Evolutionary conservation across 2,329 filamentous ascomycete genomes (phyloP).

Genomic region (Colletotrichum lentis): DNA sequence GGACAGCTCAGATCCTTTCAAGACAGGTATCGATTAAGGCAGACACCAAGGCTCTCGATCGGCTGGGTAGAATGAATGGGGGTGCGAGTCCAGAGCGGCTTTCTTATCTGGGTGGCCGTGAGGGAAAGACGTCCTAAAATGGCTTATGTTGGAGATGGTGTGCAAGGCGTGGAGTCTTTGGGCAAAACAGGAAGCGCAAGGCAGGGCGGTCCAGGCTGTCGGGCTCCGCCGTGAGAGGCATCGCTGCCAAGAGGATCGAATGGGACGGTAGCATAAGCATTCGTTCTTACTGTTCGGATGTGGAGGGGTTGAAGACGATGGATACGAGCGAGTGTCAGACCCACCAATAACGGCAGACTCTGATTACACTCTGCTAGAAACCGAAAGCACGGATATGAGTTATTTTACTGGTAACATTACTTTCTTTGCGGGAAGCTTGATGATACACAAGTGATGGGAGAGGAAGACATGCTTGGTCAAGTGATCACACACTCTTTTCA

Average conservation of each 20-base stretch:
- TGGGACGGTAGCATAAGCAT: background rate
- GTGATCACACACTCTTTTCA: slow-evolving; percentile 33
- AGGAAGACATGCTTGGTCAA: slow-evolving; percentile 26
- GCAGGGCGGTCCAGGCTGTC: background rate
- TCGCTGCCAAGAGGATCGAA: background rate
- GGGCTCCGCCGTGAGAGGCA: background rate
- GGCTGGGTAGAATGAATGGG: slow-evolving; percentile 1
- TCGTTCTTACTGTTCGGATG: background rate
- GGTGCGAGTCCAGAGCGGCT: background rate
- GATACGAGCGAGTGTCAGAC: slow-evolving; percentile 4
- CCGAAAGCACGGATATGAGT: background rate
- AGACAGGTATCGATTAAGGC: slow-evolving; percentile 13
- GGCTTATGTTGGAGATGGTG: slow-evolving; percentile 19
- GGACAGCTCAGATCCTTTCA: slow-evolving; percentile 28
- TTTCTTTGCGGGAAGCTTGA: background rate
- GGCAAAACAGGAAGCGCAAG: background rate
- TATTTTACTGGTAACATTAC: background rate
- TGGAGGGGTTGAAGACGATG: background rate
- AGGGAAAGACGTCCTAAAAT: slow-evolving; percentile 1
- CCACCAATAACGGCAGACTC: slow-evolving; percentile 4
- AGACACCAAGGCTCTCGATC: slow-evolving; percentile 5
- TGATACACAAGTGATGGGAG: slow-evolving; percentile 2
- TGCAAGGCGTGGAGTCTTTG: slow-evolving; percentile 3
- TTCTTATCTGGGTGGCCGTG: background rate
- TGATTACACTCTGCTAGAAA: slow-evolving; percentile 7